Conservation (phyloP, 768 basidiomycete genomes). For the Psilocybe cubensis region DNA sequence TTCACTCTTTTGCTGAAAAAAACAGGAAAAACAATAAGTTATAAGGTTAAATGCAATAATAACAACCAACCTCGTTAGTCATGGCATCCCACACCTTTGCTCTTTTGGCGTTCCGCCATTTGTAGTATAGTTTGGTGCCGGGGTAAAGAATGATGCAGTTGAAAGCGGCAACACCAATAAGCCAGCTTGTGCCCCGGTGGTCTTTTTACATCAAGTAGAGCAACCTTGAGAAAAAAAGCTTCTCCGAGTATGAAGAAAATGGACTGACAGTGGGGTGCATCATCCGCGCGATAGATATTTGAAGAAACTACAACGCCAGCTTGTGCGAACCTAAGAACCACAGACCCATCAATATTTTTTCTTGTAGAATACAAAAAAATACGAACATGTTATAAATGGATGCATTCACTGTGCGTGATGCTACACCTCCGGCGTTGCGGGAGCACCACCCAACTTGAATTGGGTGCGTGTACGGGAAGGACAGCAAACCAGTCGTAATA, state of each 20-base stretch:
- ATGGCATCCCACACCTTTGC: constrained; percentile 60
- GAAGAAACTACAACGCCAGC: constrained; percentile 41
- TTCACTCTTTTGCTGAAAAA: constrained; percentile 48
- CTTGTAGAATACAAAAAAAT: neutral
- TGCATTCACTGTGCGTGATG: constrained; percentile 40
- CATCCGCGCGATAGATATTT: constrained; percentile 60
- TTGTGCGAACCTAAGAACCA: constrained; percentile 18
- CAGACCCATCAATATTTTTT: neutral
- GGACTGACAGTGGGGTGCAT: constrained; percentile 55
- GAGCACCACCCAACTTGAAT: constrained; percentile 12
- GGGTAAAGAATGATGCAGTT: constrained; percentile 58
- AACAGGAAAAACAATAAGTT: neutral
- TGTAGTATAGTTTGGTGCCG: constrained; percentile 54
- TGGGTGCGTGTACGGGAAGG: constrained; percentile 35
- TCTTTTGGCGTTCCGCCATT: constrained; percentile 59
- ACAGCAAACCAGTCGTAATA: neutral
- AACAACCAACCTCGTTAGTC: constrained; percentile 44
- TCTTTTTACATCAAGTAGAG: no score
- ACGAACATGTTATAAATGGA: constrained; percentile 66
- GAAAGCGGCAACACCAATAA: constrained; percentile 53
- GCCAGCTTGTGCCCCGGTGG: constrained; percentile 55
- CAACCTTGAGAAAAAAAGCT: neutral
- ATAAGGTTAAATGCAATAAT: neutral
- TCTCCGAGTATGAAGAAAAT: neutral
- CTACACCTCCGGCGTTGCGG: neutral